Evolutionary conservation across 495 filamentous ascomycete genomes (phyloP).

Genomic region (Talaromyces liani): DNA sequence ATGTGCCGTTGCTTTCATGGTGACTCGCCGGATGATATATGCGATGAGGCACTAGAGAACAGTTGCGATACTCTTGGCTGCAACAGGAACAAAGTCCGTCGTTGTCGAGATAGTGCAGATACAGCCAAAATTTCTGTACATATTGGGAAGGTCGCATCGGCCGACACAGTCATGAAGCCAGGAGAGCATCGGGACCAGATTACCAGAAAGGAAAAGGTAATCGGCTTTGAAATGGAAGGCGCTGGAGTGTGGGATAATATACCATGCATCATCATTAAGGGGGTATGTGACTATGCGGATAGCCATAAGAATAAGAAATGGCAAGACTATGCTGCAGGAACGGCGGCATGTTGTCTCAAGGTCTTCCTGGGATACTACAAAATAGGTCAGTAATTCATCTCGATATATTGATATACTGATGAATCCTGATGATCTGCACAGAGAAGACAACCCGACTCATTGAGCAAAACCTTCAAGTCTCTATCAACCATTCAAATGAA

Average conservation of each 20-base stretch:
- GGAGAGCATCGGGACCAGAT: slow-evolving; percentile 16
- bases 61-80: not conserved
- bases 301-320: slow-evolving; percentile 34
- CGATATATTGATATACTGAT: too few species aligned
- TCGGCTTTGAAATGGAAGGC: slow-evolving; percentile 37
- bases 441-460: not conserved
- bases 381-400: not conserved
- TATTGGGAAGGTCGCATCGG: slow-evolving; percentile 15
- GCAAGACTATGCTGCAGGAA: slow-evolving; percentile 29
- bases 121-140: not conserved
- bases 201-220: slow-evolving; percentile 11
- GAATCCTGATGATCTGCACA: not conserved
- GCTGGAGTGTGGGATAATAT: slow-evolving; percentile 32
- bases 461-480: not conserved
- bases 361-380: slow-evolving; percentile 8
- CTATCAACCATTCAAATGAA: not conserved
- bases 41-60: not conserved
- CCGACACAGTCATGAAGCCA: slow-evolving; percentile 20
- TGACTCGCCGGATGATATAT: not conserved
- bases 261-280: slow-evolving; percentile 32
- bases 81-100: not conserved
- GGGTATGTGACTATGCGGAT: slow-evolving; percentile 33
- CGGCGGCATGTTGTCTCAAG: slow-evolving; percentile 19
- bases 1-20: not conserved
- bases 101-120: not conserved